Evolutionary conservation across 495 filamentous ascomycete species (phyloP).

Genomic region (Neurospora intermedia): DNA sequence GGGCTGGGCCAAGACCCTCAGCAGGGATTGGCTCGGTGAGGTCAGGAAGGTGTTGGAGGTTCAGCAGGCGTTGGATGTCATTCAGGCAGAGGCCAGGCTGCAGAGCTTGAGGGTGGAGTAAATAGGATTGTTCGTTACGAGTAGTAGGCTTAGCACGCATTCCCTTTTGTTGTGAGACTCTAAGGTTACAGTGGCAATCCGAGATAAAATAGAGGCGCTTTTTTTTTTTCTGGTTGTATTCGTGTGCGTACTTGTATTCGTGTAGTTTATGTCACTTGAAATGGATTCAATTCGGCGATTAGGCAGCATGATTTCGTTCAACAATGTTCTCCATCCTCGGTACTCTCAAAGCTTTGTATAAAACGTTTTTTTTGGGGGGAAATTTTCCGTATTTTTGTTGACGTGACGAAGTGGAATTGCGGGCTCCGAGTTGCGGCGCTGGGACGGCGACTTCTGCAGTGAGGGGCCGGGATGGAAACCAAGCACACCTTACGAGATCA

Average conservation of each 20-base stretch:
- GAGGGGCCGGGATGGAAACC: background rate
- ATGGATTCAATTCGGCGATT: background rate
- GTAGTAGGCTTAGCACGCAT: slow-evolving; percentile 1
- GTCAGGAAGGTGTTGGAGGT: slow-evolving; percentile 84
- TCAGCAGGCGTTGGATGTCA: slow-evolving; percentile 80
- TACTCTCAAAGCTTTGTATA: background rate
- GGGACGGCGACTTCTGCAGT: background rate
- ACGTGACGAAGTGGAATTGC: background rate
- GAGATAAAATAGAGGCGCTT: background rate
- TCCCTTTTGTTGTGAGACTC: background rate
- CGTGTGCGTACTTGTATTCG: background rate
- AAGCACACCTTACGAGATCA: background rate
- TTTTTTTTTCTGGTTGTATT: background rate
- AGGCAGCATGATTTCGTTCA: background rate
- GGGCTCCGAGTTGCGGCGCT: background rate
- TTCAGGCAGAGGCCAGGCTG: slow-evolving; percentile 49
- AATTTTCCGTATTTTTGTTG: background rate
- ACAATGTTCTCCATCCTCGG: background rate
- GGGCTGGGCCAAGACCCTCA: slow-evolving; percentile 91
- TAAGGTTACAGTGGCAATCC: background rate
- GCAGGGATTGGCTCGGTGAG: slow-evolving; percentile 86
- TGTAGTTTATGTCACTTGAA: background rate
- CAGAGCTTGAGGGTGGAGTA: slow-evolving; percentile 49
- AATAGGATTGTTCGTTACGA: slow-evolving; percentile 1
- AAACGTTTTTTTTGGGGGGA: background rate